phyloP scores from a whole-genome alignment of 441 rosid genomes.

The Viola pubescens region DNA sequence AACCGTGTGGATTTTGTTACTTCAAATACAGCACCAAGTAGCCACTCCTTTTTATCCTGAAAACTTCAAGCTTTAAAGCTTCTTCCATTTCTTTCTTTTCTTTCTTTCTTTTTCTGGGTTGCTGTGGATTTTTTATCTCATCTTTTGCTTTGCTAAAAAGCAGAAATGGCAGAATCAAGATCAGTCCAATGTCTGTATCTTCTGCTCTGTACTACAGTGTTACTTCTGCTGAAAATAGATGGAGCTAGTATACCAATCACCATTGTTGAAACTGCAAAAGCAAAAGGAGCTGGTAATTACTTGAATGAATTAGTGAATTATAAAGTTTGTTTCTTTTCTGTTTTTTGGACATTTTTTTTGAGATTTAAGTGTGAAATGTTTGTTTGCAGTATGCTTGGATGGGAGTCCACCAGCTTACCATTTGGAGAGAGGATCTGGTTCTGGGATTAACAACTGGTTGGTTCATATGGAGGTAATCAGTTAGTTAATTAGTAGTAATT shows the following conservation, averaged over 20 bases:
- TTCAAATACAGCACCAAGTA: no score
- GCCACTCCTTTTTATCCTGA: no score
- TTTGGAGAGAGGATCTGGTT: slow-evolving; percentile 40
- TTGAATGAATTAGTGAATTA: not conserved
- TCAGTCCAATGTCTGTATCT: slow-evolving; percentile 7
- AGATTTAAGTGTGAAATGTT: not conserved
- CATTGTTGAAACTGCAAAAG: slow-evolving; percentile 23
- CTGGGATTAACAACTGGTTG: slow-evolving; percentile 45
- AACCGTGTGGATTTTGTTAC: no score
- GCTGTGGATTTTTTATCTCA: no score
- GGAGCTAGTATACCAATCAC: slow-evolving; percentile 28
- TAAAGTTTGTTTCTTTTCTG: not conserved
- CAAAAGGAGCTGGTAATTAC: slow-evolving; percentile 38
- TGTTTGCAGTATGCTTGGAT: slow-evolving; percentile 48
- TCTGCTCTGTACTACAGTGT: slow-evolving; percentile 1
- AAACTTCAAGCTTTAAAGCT: no score
- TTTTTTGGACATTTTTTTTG: not conserved
- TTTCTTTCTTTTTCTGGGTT: no score
- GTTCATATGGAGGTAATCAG: slow-evolving; percentile 44
- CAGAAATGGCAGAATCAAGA: slow-evolving; percentile 14
- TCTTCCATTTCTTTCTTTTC: no score
- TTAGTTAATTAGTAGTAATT: not conserved
- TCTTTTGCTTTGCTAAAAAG: no score
- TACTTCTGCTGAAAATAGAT: slow-evolving; percentile 18
- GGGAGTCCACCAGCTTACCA: slow-evolving; percentile 61